Conservation (phyloP, 2,329 filamentous ascomycete species). For the Claviceps arundinis region DNA sequence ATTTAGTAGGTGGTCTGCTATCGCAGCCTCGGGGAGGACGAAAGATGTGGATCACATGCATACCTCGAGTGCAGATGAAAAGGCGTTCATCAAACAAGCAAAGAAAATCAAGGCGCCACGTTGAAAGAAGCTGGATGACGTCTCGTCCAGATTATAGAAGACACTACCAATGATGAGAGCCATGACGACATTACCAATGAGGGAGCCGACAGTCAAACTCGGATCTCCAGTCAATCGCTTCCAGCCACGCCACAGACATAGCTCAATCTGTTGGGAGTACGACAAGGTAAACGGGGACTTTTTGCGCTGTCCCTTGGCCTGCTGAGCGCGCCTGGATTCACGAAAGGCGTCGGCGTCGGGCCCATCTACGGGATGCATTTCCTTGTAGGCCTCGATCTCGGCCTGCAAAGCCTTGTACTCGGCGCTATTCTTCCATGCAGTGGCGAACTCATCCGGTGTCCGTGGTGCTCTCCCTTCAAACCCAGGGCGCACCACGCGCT, state of each 20-base stretch:
- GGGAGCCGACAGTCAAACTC: slow-evolving; percentile 53
- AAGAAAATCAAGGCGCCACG: slow-evolving; percentile 78
- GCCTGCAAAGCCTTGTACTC: slow-evolving; percentile 36
- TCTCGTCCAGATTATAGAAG: slow-evolving; percentile 59
- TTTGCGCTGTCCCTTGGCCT: slow-evolving; percentile 44
- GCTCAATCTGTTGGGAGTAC: slow-evolving; percentile 56
- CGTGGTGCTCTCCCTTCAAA: slow-evolving; percentile 43
- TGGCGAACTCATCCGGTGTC: slow-evolving; percentile 48
- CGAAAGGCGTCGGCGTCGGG: slow-evolving; percentile 45
- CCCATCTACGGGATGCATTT: slow-evolving; percentile 37
- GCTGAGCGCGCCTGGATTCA: slow-evolving; percentile 37
- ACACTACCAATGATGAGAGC: slow-evolving; percentile 66
- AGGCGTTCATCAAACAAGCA: slow-evolving; percentile 75
- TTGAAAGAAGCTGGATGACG: slow-evolving; percentile 62
- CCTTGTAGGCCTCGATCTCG: slow-evolving; percentile 44
- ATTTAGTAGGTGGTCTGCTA: too few relatives aligned
- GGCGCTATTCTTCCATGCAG: slow-evolving; percentile 41
- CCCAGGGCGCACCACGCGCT: slow-evolving; percentile 41
- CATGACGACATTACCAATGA: slow-evolving; percentile 62
- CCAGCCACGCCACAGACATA: slow-evolving; percentile 74
- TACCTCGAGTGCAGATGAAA: slow-evolving; percentile 63
- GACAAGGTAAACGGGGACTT: slow-evolving; percentile 77
- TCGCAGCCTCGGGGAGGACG: too few relatives aligned
- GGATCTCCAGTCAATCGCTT: slow-evolving; percentile 65
- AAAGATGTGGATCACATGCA: slow-evolving; percentile 7